Percentiles rank a stretch among this genome's conserved stretches.
Evolutionary conservation across 257 asterid species (phyloP).

Genomic region (Ajuga chamaepitys): DNA sequence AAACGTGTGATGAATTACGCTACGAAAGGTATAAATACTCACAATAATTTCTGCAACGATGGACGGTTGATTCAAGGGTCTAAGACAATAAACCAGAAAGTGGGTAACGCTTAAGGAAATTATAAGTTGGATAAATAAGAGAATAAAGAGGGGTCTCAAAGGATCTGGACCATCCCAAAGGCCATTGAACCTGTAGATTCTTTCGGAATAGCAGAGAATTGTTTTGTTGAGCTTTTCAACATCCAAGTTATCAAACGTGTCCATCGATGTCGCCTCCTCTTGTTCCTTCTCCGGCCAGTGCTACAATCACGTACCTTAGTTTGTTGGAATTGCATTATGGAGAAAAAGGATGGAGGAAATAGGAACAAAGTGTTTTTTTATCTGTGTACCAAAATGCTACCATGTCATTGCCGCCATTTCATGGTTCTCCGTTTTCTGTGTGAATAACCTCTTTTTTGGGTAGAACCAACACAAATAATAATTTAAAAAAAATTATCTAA

Average conservation of each 20-base stretch:
- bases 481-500: too few species aligned
- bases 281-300: conserved; percentile 22
- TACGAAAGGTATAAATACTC: conserved; percentile 13
- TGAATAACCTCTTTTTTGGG: not conserved
- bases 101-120: conserved; percentile 49
- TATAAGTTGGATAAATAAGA: conserved; percentile 69
- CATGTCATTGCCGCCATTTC: conserved; percentile 4
- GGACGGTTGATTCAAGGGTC: conserved; percentile 69
- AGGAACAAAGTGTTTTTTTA: not conserved
- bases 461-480: too few species aligned
- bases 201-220: conserved; percentile 60
- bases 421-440: conserved; percentile 28
- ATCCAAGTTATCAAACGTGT: conserved; percentile 18
- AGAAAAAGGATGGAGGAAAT: conserved; percentile 5
- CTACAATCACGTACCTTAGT: conserved; percentile 15
- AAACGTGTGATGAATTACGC: not conserved
- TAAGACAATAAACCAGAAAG: conserved; percentile 34
- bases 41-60: conserved; percentile 71
- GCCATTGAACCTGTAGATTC: conserved; percentile 75
- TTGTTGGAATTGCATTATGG: not conserved
- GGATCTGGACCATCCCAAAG: conserved; percentile 98
- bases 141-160: conserved; percentile 73
- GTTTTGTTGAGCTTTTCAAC: conserved; percentile 26
- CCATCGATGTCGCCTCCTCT: conserved; percentile 16
- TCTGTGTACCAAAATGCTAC: not conserved